Evolutionary conservation across 108 stramenopile genomes (phyloP).

Genomic region (Pseudonitzschia pungens): DNA sequence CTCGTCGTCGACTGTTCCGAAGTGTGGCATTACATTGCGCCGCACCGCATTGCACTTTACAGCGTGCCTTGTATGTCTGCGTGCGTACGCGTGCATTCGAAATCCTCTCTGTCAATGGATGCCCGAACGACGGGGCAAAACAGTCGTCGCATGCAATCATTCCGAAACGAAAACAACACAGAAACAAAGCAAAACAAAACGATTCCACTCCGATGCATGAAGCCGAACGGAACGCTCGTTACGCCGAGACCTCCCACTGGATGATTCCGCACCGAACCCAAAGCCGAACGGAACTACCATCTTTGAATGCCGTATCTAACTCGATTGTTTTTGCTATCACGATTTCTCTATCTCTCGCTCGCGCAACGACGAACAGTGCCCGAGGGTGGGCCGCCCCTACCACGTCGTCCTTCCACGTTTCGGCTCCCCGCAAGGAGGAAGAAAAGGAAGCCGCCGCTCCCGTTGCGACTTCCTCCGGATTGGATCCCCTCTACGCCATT

Average conservation of each 20-base stretch:
- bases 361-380: conserved; percentile 10
- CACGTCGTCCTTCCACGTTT: conserved; percentile 56
- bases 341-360: background rate
- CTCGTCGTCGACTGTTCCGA: background rate
- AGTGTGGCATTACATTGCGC: background rate
- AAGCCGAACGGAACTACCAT: background rate
- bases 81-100: too few species aligned
- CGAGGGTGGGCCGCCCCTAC: conserved; percentile 8
- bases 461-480: conserved; percentile 27
- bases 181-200: too few species aligned
- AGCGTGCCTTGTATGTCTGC: background rate
- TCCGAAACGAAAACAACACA: too few species aligned
- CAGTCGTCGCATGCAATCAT: too few species aligned
- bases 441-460: conserved; percentile 40
- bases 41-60: background rate
- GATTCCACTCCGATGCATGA: too few species aligned
- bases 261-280: too few species aligned
- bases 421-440: conserved; percentile 70
- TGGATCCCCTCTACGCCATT: conserved; percentile 75
- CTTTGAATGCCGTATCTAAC: conserved; percentile 6
- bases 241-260: too few species aligned
- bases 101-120: too few species aligned
- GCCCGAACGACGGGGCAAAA: too few species aligned
- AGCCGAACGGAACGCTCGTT: too few species aligned
- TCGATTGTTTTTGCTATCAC: background rate